These are phyloP conservation scores for Macrophomina tecta DNA, from an alignment of 2,329 filamentous ascomycete species.

Conservation along the genomic window DNA sequence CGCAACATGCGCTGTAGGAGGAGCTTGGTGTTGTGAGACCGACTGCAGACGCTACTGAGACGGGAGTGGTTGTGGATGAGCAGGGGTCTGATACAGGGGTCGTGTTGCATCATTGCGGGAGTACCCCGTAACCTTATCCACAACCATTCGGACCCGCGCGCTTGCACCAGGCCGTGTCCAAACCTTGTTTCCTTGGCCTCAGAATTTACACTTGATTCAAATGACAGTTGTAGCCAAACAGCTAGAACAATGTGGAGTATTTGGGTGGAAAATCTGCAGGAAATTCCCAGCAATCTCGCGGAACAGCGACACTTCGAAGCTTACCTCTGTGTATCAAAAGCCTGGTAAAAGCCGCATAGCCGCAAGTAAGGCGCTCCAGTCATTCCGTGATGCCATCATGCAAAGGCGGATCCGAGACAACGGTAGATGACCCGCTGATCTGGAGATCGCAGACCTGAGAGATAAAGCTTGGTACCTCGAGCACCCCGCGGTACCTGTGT, in stretches of 20 bases:
- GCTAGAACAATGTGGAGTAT: background rate
- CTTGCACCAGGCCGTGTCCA: background rate
- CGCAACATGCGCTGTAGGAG: background rate
- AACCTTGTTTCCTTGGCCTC: background rate
- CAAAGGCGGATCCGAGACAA: background rate
- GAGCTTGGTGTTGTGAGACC: slow-evolving; percentile 16
- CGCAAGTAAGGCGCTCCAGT: background rate
- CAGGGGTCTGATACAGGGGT: slow-evolving; percentile 23
- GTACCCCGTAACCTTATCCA: slow-evolving; percentile 2
- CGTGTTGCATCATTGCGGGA: background rate
- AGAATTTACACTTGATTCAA: background rate
- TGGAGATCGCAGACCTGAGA: background rate
- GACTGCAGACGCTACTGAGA: slow-evolving; percentile 23
- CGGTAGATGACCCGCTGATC: background rate
- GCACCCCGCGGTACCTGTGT: slow-evolving; percentile 3
- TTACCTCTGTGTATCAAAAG: background rate
- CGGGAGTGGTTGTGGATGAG: background rate
- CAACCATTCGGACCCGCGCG: slow-evolving; percentile 1
- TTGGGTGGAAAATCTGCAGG: background rate
- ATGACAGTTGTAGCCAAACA: background rate
- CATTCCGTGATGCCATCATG: background rate
- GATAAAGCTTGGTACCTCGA: slow-evolving; percentile 10
- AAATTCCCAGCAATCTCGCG: background rate
- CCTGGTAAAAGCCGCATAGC: background rate
- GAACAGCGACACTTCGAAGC: background rate